phyloP scores from a whole-genome alignment of 148 eudicot genomes.

The Fagopyrum homotropicum region DNA sequence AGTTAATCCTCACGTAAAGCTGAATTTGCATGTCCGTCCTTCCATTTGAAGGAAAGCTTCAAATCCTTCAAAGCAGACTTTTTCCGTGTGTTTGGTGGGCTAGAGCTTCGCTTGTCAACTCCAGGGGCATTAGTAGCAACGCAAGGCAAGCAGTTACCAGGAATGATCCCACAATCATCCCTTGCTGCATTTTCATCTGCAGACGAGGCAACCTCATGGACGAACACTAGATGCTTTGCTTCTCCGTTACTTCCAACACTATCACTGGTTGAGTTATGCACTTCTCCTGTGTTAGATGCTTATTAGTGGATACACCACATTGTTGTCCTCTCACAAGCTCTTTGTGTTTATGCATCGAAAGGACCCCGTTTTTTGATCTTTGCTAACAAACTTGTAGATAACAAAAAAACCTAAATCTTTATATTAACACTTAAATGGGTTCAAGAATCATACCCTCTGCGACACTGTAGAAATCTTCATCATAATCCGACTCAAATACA shows the following conservation, averaged over 20 bases:
- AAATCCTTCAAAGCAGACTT: constrained; percentile 43
- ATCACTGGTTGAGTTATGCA: constrained; percentile 34
- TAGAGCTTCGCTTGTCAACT: constrained; percentile 70
- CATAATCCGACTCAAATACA: constrained; percentile 79
- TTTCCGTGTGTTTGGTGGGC: constrained; percentile 64
- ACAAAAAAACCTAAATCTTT: background rate
- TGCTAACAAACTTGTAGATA: background rate
- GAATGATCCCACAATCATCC: constrained; percentile 69
- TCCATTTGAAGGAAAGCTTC: constrained; percentile 82
- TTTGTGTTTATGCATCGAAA: too few species aligned
- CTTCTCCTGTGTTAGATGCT: background rate
- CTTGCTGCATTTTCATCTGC: constrained; percentile 45
- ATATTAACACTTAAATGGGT: background rate
- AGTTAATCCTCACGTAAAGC: constrained; percentile 41
- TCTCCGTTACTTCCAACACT: constrained; percentile 41
- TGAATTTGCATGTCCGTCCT: constrained; percentile 56
- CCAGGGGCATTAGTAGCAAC: constrained; percentile 37
- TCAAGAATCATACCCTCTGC: constrained; percentile 49
- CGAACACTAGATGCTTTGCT: constrained; percentile 38
- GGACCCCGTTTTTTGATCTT: background rate
- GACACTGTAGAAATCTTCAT: constrained; percentile 83
- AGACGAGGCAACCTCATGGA: constrained; percentile 57
- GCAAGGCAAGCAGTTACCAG: constrained; percentile 83
- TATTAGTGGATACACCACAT: background rate
- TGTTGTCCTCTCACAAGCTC: background rate